Conservation (phyloP, 306 rosid genomes). For the Cucumis sativus region DNA sequence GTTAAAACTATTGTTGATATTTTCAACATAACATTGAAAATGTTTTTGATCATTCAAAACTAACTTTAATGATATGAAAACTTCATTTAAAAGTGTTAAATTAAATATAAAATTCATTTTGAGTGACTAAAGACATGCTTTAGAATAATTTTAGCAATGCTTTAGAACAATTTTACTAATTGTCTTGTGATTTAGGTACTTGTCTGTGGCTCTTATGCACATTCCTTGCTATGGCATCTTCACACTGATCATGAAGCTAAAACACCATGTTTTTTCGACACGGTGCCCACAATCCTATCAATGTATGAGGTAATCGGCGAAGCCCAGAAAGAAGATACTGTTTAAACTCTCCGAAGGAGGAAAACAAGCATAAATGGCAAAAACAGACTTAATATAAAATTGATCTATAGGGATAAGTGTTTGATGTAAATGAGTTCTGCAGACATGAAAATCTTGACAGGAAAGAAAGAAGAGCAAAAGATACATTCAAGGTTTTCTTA, state of each 20-base stretch:
- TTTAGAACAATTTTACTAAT: not conserved
- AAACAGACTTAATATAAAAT: not conserved
- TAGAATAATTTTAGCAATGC: too few species aligned
- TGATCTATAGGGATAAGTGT: not conserved
- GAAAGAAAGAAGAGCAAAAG: not conserved
- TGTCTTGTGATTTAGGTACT: slow-evolving; percentile 45
- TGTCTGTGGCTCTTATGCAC: slow-evolving; percentile 69
- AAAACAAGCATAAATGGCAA: not conserved
- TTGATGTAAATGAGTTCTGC: not conserved
- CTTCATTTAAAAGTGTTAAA: too few species aligned
- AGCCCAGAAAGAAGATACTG: not conserved
- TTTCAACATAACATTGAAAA: too few species aligned
- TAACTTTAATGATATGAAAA: too few species aligned
- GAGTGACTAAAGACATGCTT: too few species aligned
- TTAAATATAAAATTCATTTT: too few species aligned
- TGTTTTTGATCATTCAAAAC: too few species aligned
- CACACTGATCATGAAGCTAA: slow-evolving; percentile 64
- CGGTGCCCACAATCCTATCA: slow-evolving; percentile 51
- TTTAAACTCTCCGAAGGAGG: not conserved
- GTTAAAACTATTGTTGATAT: too few species aligned
- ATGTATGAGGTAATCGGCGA: slow-evolving; percentile 26
- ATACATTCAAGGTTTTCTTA: not conserved
- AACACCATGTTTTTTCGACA: slow-evolving; percentile 49
- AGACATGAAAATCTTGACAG: not conserved
- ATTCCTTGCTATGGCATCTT: slow-evolving; percentile 89